Evolutionary conservation across 163 green algal genomes (phyloP).

Genomic region (Scenedesmus sp.): DNA sequence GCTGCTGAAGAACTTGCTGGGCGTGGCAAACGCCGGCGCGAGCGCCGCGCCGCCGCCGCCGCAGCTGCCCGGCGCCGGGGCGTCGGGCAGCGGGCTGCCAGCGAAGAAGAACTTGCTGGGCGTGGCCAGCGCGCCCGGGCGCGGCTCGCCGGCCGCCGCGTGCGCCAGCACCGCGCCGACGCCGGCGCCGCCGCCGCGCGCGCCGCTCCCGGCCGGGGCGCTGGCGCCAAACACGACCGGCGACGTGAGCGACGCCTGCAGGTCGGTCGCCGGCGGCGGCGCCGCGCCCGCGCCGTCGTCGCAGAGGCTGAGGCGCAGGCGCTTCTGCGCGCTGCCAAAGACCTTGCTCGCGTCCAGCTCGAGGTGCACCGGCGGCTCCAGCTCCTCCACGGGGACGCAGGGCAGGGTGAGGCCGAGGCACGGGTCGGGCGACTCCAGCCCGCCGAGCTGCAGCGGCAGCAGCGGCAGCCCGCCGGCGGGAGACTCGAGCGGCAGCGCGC

Average conservation of each 20-base stretch:
- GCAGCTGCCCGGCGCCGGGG: too few species aligned
- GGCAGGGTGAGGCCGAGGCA: slow-evolving; percentile 4
- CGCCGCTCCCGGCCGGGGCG: neutral
- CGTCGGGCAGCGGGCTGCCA: too few species aligned
- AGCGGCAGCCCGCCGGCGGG: neutral
- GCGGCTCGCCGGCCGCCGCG: neutral
- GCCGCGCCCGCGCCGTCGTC: too few species aligned
- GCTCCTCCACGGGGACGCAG: too few species aligned
- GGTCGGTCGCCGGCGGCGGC: too few species aligned
- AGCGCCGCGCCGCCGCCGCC: too few species aligned
- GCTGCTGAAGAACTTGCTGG: too few species aligned
- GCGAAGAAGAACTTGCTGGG: slow-evolving; percentile 48
- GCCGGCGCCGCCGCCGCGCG: slow-evolving; percentile 3
- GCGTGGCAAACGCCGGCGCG: too few species aligned
- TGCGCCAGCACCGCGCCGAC: too few species aligned
- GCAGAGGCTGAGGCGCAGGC: slow-evolving; percentile 35
- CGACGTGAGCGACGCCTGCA: too few species aligned
- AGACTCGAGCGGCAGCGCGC: neutral
- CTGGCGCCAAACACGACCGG: too few species aligned
- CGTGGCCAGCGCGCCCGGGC: neutral
- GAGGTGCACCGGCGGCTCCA: slow-evolving; percentile 15
- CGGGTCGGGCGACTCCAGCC: slow-evolving; percentile 10
- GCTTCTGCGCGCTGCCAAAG: slow-evolving; percentile 39
- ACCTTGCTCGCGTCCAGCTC: slow-evolving; percentile 20
- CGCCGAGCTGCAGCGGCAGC: neutral